These are phyloP conservation scores for Yamadazyma conglobata DNA, from an alignment of 1,139 yeast species.

Conservation along the genomic window DNA sequence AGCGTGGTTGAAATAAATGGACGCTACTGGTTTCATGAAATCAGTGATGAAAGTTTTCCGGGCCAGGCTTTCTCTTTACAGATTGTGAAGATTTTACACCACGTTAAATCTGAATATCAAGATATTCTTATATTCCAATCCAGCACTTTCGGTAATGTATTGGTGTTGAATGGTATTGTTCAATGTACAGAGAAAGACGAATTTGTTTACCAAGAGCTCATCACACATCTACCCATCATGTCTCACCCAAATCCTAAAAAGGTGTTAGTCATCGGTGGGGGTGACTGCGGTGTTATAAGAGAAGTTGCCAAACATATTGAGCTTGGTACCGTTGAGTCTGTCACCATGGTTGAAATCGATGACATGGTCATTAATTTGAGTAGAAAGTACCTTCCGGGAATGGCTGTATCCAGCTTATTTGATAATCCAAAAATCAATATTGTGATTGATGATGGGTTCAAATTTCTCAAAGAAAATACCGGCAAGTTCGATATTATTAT, in stretches of 20 bases:
- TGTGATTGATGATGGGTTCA: conserved; percentile 84
- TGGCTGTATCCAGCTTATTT: conserved; percentile 55
- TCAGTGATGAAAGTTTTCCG: conserved; percentile 34
- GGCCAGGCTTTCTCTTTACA: conserved; percentile 45
- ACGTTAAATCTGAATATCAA: conserved; percentile 35
- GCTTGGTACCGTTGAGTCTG: conserved; percentile 53
- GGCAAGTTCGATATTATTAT: conserved; percentile 76
- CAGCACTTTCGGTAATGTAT: conserved; percentile 74
- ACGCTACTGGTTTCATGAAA: conserved; percentile 42
- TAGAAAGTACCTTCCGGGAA: conserved; percentile 70
- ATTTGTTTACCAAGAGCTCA: conserved; percentile 87
- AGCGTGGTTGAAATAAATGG: conserved; percentile 24
- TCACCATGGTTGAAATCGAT: conserved; percentile 88
- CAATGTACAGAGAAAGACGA: conserved; percentile 91
- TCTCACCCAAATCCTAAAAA: conserved; percentile 69
- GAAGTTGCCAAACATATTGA: conserved; percentile 74
- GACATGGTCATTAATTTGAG: conserved; percentile 77
- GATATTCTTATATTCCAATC: conserved; percentile 69
- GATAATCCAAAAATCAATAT: conserved; percentile 71
- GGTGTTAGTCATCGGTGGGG: conserved; percentile 88
- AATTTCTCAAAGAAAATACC: conserved; percentile 51
- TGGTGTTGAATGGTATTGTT: conserved; percentile 81
- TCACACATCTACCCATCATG: conserved; percentile 75
- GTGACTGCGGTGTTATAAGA: conserved; percentile 89
- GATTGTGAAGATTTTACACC: conserved; percentile 32